Evolutionary conservation across 768 basidiomycete species (phyloP), one percentile per base, ranked within the genome.

Genomic region (Lactarius akahatsu): DNA sequence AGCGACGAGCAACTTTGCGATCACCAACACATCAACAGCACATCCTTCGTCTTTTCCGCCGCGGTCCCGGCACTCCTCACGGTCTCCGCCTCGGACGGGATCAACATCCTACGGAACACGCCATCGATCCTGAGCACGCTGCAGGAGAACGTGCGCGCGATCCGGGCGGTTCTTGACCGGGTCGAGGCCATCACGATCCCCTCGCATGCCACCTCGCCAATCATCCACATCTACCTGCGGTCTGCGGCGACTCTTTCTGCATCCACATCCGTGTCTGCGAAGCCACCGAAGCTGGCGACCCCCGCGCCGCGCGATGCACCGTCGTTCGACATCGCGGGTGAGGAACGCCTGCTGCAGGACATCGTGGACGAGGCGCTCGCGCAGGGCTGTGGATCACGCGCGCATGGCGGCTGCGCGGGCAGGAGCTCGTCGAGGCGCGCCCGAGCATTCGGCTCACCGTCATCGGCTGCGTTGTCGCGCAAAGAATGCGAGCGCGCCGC

Each of bases 21-120:
- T 69, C 96, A 99, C 74, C 96, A 97, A 86, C 94, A 94, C 56
- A 97, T 96, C 83, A 98, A 98, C 75, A 94, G 92, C 18, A 88
- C 94, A 4, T 87, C 94, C 0, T 96, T 94, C 75, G 94, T 99
- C 66, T 99, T 94, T 81, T 97, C 96, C 1, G 97, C 97, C 20
- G 88, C 96, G 2, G 87, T 96, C 80, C 97, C 97, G 0, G 86
- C 93, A 45, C 88, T 93, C n/a, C n/a, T n/a, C n/a, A n/a, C n/a
- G 23, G 94, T 94, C 69, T 86, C 89, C 70, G 92, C 88, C 2
- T 95, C 92, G 0, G 89, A 94, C 72, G 93, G 88, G 7, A 91
- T 98, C 76, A 85, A 86, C 72, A 85, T 91, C 70, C 81, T 98
- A 59, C 85, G 84, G 55, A 85, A 82, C 65, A 87, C 87, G 1